phyloP scores from a whole-genome alignment of 148 eudicot species.

The Simmondsia chinensis region DNA sequence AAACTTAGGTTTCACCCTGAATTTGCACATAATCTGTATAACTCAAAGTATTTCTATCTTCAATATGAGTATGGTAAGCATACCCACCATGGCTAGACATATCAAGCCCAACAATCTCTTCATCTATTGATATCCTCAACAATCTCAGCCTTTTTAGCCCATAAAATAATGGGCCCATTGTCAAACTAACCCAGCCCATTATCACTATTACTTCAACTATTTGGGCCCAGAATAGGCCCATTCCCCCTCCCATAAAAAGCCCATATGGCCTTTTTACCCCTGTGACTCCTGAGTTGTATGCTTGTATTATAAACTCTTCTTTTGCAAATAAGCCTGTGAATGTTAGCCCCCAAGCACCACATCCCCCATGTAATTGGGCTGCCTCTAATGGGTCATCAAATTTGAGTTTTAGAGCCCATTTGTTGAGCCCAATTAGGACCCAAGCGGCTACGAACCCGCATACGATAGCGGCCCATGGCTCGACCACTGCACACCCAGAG shows the following conservation, averaged over 20 bases:
- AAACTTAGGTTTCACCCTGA: conserved; percentile 16
- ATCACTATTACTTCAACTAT: conserved; percentile 30
- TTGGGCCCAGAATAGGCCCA: conserved; percentile 55
- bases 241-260: conserved; percentile 56
- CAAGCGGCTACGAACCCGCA: conserved; percentile 52
- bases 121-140: conserved; percentile 45
- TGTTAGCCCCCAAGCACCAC: conserved; percentile 67
- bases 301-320: conserved; percentile 46
- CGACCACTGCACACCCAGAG: conserved; percentile 63
- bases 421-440: conserved; percentile 54
- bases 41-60: conserved; percentile 25
- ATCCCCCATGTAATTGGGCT: conserved; percentile 62
- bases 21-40: conserved; percentile 33
- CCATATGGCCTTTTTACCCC: conserved; percentile 43
- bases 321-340: conserved; percentile 62
- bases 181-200: conserved; percentile 55
- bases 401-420: conserved; percentile 30
- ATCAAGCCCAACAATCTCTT: conserved; percentile 62
- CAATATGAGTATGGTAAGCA: conserved; percentile 42
- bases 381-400: conserved; percentile 66
- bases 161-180: conserved; percentile 62
- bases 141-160: conserved; percentile 33
- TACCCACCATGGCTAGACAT: conserved; percentile 67
- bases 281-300: conserved; percentile 31
- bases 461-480: conserved; percentile 68